Conservation (phyloP, 75 land plant genomes). For the Sequoiadendron giganteum region DNA sequence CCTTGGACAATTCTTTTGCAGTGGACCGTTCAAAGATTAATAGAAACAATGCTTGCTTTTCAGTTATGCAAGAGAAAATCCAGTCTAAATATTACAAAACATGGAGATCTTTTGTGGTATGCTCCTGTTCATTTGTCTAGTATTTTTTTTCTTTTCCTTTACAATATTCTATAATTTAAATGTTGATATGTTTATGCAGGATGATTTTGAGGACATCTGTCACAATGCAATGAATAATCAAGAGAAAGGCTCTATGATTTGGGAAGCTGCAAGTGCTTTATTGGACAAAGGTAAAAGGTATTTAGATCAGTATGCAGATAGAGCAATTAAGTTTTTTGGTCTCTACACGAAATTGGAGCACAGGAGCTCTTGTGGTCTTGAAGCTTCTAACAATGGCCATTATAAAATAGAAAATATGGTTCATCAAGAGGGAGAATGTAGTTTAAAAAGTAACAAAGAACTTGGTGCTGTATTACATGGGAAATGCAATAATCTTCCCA, state of each 20-base stretch:
- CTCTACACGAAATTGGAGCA: neutral
- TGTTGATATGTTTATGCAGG: conserved; percentile 21
- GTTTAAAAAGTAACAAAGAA: neutral
- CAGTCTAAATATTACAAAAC: conserved; percentile 25
- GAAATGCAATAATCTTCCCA: neutral
- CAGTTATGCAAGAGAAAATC: conserved; percentile 28
- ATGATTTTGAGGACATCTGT: conserved; percentile 44
- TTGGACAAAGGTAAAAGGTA: conserved; percentile 27
- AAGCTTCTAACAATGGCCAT: neutral
- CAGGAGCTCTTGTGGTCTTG: neutral
- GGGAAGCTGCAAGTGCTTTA: conserved; percentile 33
- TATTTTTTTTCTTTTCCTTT: neutral
- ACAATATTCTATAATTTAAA: neutral
- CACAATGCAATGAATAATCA: conserved; percentile 36
- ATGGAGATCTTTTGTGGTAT: conserved; percentile 45
- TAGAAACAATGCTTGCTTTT: conserved; percentile 32
- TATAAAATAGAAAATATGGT: neutral
- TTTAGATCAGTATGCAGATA: conserved; percentile 25
- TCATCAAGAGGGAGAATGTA: neutral
- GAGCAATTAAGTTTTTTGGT: conserved; percentile 3
- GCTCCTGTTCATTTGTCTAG: neutral
- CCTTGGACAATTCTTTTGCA: conserved; percentile 31
- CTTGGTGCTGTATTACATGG: neutral
- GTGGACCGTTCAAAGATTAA: conserved; percentile 25
- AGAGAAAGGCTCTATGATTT: conserved; percentile 34